Base-by-base conservation (phyloP, 148 eudicot species). In the Fagopyrum homotropicum region DNA sequence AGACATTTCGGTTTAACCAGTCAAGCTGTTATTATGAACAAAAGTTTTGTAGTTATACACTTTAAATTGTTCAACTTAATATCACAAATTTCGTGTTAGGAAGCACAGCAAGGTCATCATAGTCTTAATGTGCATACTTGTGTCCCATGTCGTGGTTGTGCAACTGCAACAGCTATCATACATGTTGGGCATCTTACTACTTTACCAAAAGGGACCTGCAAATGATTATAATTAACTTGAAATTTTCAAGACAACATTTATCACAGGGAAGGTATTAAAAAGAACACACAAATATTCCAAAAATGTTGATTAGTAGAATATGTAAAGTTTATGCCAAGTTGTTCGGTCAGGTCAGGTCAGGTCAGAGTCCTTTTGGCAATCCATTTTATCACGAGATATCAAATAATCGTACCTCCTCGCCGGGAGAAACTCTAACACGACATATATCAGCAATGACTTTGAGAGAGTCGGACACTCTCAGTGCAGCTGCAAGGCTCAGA, bases 111-210 rank as follows among this genome's bases (percentile, higher is more conserved):
- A 69, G 49, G 22, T n/a, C 68, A 76, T 75, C 68, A 76, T 75
- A 77, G 75, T 79, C 79, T 81, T 76, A 47, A 83, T 74, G 71
- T 82, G 85, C 92, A 76, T 90, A 83, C 99, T 89, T 95, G 99
- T 81, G 90, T 86, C 87, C 99, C 97, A 89, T 92, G 88, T 80
- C 92, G 97, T 10, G 99, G 99, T 75, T 95, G 99, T 74, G 99
- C 92, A 80, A 95, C 99, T 66, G 92, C 84, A 72, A 90, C 88
- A 60, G 99, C 92, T 73, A 95, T 80, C 90, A 73, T 69, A 80
- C 99, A 95, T 72, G 84, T 86, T 35, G 97, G 99, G 82, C 97
- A 95, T 77, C 84, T 88, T 56, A 95, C 88, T 50, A 95, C 82
- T 82, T 88, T 92, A 78, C 99, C 99, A 81, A 95, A 95, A 79